These are phyloP conservation scores for Populus pruinosa DNA, from an alignment of 345 rosid genomes.

Conservation along the genomic window DNA sequence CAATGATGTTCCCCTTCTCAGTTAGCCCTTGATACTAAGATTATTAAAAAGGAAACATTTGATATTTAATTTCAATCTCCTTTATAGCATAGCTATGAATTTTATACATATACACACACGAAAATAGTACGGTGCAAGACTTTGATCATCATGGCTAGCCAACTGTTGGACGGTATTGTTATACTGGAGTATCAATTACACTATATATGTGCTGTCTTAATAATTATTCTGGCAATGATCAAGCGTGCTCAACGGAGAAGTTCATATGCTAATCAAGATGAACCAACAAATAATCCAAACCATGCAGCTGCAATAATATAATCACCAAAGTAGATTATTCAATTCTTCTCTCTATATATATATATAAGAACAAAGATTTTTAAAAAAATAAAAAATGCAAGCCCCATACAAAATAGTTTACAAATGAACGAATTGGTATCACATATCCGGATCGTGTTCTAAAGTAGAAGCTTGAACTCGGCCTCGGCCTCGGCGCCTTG, in stretches of 20 bases:
- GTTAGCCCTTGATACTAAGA: too few species aligned
- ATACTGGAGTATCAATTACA: too few species aligned
- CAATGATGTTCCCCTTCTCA: too few species aligned
- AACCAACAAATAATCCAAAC: background rate
- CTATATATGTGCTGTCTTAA: background rate
- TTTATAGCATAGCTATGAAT: too few species aligned
- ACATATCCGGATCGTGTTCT: conserved; percentile 9
- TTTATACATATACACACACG: too few species aligned
- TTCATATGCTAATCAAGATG: background rate
- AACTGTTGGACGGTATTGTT: too few species aligned
- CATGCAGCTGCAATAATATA: background rate
- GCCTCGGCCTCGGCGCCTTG: conserved; percentile 23
- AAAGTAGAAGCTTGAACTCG: background rate
- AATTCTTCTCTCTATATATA: background rate
- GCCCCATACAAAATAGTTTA: background rate
- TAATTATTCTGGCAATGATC: background rate
- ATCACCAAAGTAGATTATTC: background rate
- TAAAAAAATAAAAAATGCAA: background rate
- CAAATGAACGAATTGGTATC: background rate
- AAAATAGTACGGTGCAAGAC: background rate
- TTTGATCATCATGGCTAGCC: background rate
- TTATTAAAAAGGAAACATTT: background rate
- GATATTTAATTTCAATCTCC: background rate
- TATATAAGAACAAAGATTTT: background rate
- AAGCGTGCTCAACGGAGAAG: background rate